phyloP scores from a whole-genome alignment of 768 basidiomycete species.

The Tulasnella sp. region DNA sequence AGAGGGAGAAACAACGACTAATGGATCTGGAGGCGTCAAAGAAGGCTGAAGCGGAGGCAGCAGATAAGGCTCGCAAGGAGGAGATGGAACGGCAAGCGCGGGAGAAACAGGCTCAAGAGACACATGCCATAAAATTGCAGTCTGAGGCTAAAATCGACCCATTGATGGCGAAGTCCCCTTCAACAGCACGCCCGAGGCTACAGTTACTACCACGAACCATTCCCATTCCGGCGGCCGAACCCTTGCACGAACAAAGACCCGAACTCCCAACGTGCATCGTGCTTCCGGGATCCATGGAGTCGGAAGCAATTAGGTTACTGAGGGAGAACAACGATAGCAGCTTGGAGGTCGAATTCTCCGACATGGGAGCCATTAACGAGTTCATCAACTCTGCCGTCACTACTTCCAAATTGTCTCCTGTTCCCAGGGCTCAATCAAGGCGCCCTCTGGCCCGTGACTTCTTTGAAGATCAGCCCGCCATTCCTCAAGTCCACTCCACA shows the following conservation, averaged over 20 bases:
- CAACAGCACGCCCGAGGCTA: neutral
- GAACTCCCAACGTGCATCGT: neutral
- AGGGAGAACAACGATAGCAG: neutral
- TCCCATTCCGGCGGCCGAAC: neutral
- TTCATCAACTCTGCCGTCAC: no score
- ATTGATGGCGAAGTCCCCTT: neutral
- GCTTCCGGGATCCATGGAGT: neutral
- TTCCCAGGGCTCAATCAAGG: no score
- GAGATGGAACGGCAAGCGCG: no score
- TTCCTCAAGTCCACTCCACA: no score
- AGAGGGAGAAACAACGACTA: neutral
- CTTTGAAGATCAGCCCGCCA: no score
- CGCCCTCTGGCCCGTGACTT: no score
- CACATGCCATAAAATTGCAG: no score
- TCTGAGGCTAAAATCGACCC: no score
- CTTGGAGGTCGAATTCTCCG: constrained; percentile 2
- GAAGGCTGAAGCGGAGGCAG: no score
- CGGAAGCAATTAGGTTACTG: neutral
- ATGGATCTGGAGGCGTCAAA: constrained; percentile 33
- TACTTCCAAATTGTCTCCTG: no score
- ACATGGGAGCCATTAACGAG: neutral
- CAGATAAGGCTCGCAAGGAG: no score
- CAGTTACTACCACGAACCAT: neutral
- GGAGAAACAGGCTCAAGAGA: no score
- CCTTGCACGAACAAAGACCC: neutral